Conservation (phyloP, 140 eudicot genomes). For the Anethum foeniculum region DNA sequence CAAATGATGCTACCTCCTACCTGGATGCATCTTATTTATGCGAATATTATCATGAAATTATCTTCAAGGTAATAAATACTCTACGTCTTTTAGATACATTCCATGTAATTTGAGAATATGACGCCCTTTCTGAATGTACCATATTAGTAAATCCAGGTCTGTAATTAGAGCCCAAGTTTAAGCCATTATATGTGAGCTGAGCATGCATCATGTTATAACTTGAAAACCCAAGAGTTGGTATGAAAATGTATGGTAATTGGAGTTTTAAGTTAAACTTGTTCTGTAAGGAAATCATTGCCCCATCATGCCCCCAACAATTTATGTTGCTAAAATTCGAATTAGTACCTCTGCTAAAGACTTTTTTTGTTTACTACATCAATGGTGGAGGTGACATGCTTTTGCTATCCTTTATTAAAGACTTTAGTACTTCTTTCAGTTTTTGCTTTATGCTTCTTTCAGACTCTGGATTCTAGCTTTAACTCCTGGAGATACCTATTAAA, state of each 20-base stretch:
- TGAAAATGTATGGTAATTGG: not conserved
- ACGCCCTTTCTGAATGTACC: not conserved
- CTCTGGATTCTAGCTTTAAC: too few species aligned
- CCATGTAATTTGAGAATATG: not conserved
- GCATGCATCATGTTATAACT: not conserved
- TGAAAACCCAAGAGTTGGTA: not conserved
- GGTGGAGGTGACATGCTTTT: too few species aligned
- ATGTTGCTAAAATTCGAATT: not conserved
- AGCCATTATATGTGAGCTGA: not conserved
- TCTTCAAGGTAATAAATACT: conserved; percentile 47
- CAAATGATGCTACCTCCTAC: conserved; percentile 62
- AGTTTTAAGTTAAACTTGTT: not conserved
- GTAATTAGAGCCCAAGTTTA: not conserved
- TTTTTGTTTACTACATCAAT: too few species aligned
- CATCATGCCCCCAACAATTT: too few species aligned
- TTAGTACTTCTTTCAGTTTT: too few species aligned
- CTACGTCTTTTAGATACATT: not conserved
- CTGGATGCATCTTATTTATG: conserved; percentile 75
- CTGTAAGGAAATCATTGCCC: not conserved
- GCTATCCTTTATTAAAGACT: too few species aligned
- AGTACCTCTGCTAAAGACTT: too few species aligned
- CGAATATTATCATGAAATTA: conserved; percentile 79
- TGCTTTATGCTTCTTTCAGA: too few species aligned
- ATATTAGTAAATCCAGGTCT: not conserved
- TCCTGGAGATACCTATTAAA: too few species aligned